These are phyloP conservation scores for Entrophospora sp. DNA, from an alignment of 192 early-diverging fungal genomes.

Conservation along the genomic window DNA sequence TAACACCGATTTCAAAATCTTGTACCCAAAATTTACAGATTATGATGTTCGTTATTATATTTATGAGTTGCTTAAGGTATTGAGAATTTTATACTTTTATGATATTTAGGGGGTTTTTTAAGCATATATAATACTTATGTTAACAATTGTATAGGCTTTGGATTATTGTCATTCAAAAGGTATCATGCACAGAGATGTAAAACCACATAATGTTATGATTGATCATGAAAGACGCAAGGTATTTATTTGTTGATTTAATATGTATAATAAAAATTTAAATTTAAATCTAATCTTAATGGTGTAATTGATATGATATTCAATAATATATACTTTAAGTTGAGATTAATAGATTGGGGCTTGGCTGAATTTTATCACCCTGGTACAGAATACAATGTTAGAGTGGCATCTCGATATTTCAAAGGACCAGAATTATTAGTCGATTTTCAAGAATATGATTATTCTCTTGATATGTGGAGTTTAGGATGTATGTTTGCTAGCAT, in stretches of 20 bases:
- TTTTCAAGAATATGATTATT: constrained; percentile 98
- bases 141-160: constrained; percentile 55
- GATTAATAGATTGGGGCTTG: constrained; percentile 98
- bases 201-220: constrained; percentile 99
- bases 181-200: constrained; percentile 99
- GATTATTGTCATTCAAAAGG: constrained; percentile 97
- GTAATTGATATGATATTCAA: too few relatives aligned
- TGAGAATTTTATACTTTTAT: neutral
- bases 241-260: constrained; percentile 6
- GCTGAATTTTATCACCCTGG: constrained; percentile 99
- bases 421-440: constrained; percentile 97
- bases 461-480: constrained; percentile 98
- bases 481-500: constrained; percentile 99
- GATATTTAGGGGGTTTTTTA: neutral
- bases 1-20: constrained; percentile 94
- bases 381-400: constrained; percentile 95
- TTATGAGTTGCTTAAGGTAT: constrained; percentile 85
- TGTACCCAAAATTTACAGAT: constrained; percentile 92
- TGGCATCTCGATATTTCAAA: constrained; percentile 98
- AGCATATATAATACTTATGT: neutral
- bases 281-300: too few relatives aligned
- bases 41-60: constrained; percentile 97
- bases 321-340: too few relatives aligned
- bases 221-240: constrained; percentile 89
- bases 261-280: too few relatives aligned